Conservation (phyloP, 768 basidiomycete species). For the Kwoniella mangroviensis region DNA sequence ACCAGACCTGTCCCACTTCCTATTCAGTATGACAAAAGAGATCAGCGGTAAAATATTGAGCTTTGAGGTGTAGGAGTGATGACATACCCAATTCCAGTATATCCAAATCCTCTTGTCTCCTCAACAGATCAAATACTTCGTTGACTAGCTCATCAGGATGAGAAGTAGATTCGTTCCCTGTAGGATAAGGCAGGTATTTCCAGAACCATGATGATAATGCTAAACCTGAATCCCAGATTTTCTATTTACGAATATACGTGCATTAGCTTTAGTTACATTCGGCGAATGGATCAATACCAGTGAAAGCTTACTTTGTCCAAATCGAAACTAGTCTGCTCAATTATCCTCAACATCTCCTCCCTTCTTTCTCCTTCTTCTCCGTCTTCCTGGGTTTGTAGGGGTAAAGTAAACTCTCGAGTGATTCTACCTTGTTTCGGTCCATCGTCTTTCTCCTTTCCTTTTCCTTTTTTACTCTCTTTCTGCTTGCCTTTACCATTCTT, state of each 20-base stretch:
- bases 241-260: slow-evolving; percentile 62
- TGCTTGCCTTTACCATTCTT: slow-evolving; percentile 58
- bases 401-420: slow-evolving; percentile 35
- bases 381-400: background rate
- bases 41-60: no score
- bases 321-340: slow-evolving; percentile 86
- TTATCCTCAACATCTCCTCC: slow-evolving; percentile 61
- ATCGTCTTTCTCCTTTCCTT: slow-evolving; percentile 43
- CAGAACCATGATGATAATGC: slow-evolving; percentile 79
- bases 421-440: slow-evolving; percentile 39
- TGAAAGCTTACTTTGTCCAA: slow-evolving; percentile 78
- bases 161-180: background rate
- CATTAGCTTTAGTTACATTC: background rate
- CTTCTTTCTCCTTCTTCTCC: slow-evolving; percentile 3
- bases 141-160: slow-evolving; percentile 1
- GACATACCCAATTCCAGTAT: slow-evolving; percentile 75
- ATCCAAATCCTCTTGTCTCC: slow-evolving; percentile 46
- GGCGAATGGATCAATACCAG: background rate
- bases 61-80: no score
- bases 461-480: slow-evolving; percentile 25
- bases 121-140: slow-evolving; percentile 17
- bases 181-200: slow-evolving; percentile 14
- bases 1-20: slow-evolving; percentile 84
- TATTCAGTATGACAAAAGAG: no score
- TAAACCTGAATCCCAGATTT: slow-evolving; percentile 95